phyloP scores from a whole-genome alignment of 208 protist genomes.

The Jaenimonas drosophilae region DNA sequence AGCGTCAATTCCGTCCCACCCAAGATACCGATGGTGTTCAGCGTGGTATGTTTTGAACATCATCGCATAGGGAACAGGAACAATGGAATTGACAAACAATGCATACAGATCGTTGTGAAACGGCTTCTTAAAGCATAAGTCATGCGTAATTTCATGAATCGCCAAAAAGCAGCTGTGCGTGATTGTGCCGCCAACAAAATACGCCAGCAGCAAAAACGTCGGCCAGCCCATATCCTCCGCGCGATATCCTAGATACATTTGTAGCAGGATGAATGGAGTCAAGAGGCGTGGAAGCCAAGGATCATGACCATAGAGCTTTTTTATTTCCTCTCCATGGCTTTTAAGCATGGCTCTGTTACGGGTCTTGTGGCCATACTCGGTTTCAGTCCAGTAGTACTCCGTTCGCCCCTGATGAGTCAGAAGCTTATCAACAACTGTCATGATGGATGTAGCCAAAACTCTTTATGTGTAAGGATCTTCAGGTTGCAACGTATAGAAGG shows the following conservation, averaged over 20 bases:
- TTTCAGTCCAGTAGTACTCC: slow-evolving; percentile 70
- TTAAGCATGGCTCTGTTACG: slow-evolving; percentile 73
- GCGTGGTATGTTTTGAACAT: slow-evolving; percentile 91
- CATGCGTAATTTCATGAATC: slow-evolving; percentile 90
- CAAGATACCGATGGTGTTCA: slow-evolving; percentile 91
- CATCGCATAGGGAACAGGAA: slow-evolving; percentile 85
- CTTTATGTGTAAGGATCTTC: too few species aligned
- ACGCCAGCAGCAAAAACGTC: slow-evolving; percentile 43
- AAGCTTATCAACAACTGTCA: too few species aligned
- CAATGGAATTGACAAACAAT: slow-evolving; percentile 80
- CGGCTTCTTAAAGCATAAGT: slow-evolving; percentile 66
- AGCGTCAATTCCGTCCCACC: slow-evolving; percentile 75
- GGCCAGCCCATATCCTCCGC: slow-evolving; percentile 62
- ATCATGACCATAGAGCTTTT: slow-evolving; percentile 63
- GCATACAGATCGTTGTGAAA: slow-evolving; percentile 75
- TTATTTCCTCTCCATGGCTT: slow-evolving; percentile 66
- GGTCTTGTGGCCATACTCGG: slow-evolving; percentile 48
- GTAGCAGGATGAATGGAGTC: slow-evolving; percentile 41
- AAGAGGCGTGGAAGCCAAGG: slow-evolving; percentile 31
- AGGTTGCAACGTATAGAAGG: too few species aligned
- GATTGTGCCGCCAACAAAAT: slow-evolving; percentile 78
- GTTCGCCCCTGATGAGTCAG: slow-evolving; percentile 13
- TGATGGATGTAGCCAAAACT: too few species aligned
- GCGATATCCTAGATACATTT: slow-evolving; percentile 48
- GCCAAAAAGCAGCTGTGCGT: slow-evolving; percentile 79